Evolutionary conservation across 1,139 yeast genomes (phyloP), one percentile per base, ranked within the genome.

Genomic region (Kodamaea sp.): DNA sequence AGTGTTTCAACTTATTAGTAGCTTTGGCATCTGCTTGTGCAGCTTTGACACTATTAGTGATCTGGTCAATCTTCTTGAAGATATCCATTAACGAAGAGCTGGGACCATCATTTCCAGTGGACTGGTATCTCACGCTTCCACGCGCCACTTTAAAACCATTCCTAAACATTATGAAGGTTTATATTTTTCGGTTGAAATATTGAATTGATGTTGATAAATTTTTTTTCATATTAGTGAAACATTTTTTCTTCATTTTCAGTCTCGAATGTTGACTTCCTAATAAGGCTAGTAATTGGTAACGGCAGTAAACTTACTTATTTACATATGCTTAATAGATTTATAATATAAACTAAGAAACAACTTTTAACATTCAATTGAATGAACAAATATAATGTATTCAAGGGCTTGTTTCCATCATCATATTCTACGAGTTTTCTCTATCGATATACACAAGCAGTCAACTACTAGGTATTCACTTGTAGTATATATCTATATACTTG

Each of bases 21-120:
- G 24, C 10, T 27, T 34, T 31, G 26, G 36, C 41, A 41, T 36
- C 41, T 37, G 11, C 39, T 41, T 28, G 41, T 43, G 32, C 25
- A 8, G 36, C 31, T 7, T 36, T 35, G 7, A 52, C 42, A 36
- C 50, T 56, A 40, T 55, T 41, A 24, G 63, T 59, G 42, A 64
- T 62, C 29, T 46, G 44, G 40, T 67, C 71, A 42, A 67, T 63
- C 48, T 70, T 53, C 41, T 60, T 60, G 55, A 67, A 61, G 44
- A 67, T 55, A 30, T 58, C 62, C 27, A 62, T 54, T 46, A 67
- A 58, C 8, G 45, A 61, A 52, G 41, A 36, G 23, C 38, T 37
- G 11, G 33, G 24, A 10, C 15, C 41, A 50, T 49, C 34, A 53
- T 46, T 30, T 28, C 42, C 37, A 31, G 47, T 41, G 27, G 54